phyloP scores from a whole-genome alignment of 306 rosid species.

The peach (Prunus persica) region DNA sequence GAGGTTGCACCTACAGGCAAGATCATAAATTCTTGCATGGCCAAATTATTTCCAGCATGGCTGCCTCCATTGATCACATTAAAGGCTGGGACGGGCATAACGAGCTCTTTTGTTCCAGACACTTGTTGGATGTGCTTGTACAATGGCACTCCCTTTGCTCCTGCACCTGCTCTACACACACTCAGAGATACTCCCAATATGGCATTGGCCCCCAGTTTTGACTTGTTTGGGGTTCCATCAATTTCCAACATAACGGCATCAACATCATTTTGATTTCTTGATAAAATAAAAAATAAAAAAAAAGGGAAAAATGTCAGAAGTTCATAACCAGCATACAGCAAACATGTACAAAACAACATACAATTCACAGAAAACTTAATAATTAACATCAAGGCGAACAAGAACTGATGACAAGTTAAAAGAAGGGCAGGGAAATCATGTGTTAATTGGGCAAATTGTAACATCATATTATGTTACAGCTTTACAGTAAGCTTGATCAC shows the following conservation, averaged over 20 bases:
- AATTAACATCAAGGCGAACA: conserved; percentile 7
- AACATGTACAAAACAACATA: neutral
- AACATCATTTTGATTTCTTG: conserved; percentile 83
- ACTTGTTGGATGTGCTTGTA: conserved; percentile 89
- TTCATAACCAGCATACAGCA: conserved; percentile 17
- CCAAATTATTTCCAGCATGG: conserved; percentile 96
- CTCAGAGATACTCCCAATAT: conserved; percentile 93
- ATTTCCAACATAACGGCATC: conserved; percentile 93
- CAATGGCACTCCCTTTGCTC: conserved; percentile 86
- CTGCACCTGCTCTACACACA: conserved; percentile 95
- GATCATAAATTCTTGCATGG: conserved; percentile 99
- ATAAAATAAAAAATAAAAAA: neutral
- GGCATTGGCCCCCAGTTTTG: conserved; percentile 96
- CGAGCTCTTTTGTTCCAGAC: conserved; percentile 87
- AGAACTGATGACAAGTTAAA: neutral
- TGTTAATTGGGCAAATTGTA: neutral
- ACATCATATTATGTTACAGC: no score
- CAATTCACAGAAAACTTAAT: neutral
- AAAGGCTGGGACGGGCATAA: conserved; percentile 98
- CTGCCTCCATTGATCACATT: conserved; percentile 96
- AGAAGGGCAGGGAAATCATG: neutral
- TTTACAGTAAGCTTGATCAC: no score
- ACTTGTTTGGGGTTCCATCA: conserved; percentile 95
- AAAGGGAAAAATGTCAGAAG: conserved; percentile 25
- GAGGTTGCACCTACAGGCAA: conserved; percentile 92